phyloP scores from a whole-genome alignment of 345 rosid species.

The Melaleuca alternifolia region DNA sequence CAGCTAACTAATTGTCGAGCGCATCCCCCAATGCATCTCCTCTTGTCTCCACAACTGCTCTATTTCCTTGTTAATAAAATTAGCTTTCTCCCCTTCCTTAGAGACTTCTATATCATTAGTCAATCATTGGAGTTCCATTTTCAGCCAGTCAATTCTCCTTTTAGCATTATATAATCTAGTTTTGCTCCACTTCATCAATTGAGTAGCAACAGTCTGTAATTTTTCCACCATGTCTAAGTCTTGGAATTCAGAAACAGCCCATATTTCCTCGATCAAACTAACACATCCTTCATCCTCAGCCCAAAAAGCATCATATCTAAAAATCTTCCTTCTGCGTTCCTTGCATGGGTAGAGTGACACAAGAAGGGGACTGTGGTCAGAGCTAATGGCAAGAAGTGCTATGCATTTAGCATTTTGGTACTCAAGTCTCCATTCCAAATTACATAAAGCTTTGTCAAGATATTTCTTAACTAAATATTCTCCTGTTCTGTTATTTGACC shows the following conservation, averaged over 20 bases:
- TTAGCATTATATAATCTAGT: too few species aligned
- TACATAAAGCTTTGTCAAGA: background rate
- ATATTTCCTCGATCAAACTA: accelerated
- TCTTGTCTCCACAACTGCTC: background rate
- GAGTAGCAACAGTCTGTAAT: accelerated
- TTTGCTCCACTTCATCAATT: background rate
- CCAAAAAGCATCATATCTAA: background rate
- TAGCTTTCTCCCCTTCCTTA: background rate
- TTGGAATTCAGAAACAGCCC: accelerated
- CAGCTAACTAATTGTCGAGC: too few species aligned
- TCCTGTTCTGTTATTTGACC: background rate
- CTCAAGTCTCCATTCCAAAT: accelerated
- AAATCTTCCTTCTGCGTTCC: too few species aligned
- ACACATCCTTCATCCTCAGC: accelerated
- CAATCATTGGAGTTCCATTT: background rate
- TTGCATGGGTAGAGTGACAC: too few species aligned
- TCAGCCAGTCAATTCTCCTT: background rate
- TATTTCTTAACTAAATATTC: too few species aligned
- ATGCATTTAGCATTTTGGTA: background rate
- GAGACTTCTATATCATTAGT: accelerated
- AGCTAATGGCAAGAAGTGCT: accelerated
- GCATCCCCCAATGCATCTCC: background rate
- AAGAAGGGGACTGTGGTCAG: background rate
- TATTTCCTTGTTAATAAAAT: too few species aligned
- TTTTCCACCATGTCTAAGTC: background rate